Base-by-base conservation (phyloP, 225 moss, liverwort and hornwort genomes). In the Physcomitrium patens region DNA sequence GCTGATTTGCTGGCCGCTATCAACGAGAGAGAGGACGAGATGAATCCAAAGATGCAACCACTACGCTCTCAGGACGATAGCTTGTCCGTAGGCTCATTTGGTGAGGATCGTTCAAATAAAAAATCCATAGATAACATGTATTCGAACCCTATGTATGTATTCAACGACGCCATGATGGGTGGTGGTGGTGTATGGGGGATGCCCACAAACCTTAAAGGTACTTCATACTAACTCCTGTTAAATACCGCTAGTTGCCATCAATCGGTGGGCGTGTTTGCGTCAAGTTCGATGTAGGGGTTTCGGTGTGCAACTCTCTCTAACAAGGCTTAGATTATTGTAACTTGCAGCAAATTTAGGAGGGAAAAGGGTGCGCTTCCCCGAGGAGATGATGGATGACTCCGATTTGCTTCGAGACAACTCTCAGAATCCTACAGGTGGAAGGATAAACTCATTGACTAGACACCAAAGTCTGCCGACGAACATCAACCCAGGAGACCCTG, bases 1-100 rank as follows among this genome's bases (percentile, higher is more conserved):
- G 84, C 84, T 12, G 84, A 84, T n/a, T 77, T 77, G 45, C 60
- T 75, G 68, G 76, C 79, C 5, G 79, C 76, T n/a, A 62, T 79
- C 54, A 63, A 79, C 56, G 76, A 76, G 28, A 72, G 68, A 47
- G 79, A 76, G 57, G 68, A 65, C 11, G 76, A 77, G 1, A 54
- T 48, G n/a, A 47, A 53, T 28, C n/a, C 76, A 9, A 56, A 60
- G 44, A 28, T 63, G 68, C 56, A 44, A 31, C 13, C 12, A 59
- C 61, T 72, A 16, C 73, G 58, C 44, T 65, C 82, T 9, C 69
- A 73, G 7, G 82, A 82, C 41, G 82, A 77, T 12, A 68, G 55
- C 12, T 63, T 70, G 75, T 74, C 75, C 0, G 75, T 74, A 22
- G 70, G 37, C 14, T 23, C 64, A 51, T 65, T 74, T 41, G 75